phyloP scores from a whole-genome alignment of 2,329 filamentous ascomycete species.

The Xylaria sp. region DNA sequence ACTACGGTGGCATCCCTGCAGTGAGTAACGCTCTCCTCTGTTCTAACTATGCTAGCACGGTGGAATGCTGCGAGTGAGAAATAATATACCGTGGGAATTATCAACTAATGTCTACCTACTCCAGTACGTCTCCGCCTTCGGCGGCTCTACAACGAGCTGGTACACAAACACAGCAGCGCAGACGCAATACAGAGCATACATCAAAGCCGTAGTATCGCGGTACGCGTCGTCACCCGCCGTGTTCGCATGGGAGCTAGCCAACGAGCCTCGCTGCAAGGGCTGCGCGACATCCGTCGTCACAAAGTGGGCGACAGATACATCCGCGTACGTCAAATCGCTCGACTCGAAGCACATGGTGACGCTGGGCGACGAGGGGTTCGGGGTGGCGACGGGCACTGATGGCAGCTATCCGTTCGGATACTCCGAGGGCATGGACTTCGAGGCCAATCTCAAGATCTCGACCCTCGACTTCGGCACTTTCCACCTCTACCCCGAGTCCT shows the following conservation, averaged over 20 bases:
- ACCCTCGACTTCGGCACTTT: constrained; percentile 49
- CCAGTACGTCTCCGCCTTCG: constrained; percentile 66
- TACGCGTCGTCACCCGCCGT: constrained; percentile 60
- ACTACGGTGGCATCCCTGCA: constrained; percentile 73
- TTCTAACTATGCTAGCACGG: not conserved
- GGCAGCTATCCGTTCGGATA: constrained; percentile 65
- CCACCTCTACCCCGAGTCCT: constrained; percentile 53
- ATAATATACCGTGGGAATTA: not conserved
- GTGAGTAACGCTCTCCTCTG: constrained; percentile 34
- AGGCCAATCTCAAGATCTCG: constrained; percentile 47
- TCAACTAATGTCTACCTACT: constrained; percentile 13
- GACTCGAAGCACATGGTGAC: constrained; percentile 72
- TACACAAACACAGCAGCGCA: constrained; percentile 65
- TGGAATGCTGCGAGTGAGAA: not conserved
- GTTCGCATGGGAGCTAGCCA: constrained; percentile 65
- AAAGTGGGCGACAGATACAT: constrained; percentile 67
- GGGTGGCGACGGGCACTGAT: constrained; percentile 50
- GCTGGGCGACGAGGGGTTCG: constrained; percentile 67
- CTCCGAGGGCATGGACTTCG: constrained; percentile 63
- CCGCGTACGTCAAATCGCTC: constrained; percentile 70
- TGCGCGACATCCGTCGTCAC: constrained; percentile 65
- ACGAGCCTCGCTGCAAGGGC: constrained; percentile 67
- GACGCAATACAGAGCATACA: constrained; percentile 64
- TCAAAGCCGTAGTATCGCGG: constrained; percentile 59
- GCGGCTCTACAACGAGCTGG: constrained; percentile 63